Percentiles rank a stretch among this genome's conserved stretches.
These are phyloP conservation scores for Lagerstroemia speciosa DNA, from an alignment of 345 rosid species.

Conservation along the genomic window DNA sequence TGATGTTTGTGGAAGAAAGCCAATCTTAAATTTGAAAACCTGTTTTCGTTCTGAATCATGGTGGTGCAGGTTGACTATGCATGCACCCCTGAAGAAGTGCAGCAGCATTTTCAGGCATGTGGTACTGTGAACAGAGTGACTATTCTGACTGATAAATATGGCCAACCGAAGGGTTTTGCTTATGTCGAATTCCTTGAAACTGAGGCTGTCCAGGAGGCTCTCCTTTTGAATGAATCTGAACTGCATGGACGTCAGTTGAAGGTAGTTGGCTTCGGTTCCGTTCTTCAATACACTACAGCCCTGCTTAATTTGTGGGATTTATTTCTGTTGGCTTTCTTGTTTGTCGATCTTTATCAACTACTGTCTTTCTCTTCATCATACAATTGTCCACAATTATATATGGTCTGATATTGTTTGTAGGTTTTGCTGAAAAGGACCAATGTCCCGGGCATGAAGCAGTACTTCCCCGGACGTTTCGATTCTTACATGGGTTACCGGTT, in stretches of 20 bases:
- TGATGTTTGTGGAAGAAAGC: neutral
- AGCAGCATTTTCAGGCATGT: constrained; percentile 92
- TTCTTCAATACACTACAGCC: neutral
- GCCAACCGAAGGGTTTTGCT: constrained; percentile 97
- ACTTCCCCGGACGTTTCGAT: constrained; percentile 58
- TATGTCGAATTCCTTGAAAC: constrained; percentile 84
- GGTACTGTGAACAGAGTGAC: constrained; percentile 95
- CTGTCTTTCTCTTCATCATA: neutral
- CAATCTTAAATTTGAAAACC: neutral
- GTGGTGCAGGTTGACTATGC: constrained; percentile 76
- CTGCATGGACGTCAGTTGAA: constrained; percentile 92
- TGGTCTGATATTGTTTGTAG: constrained; percentile 19
- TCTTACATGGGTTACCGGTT: constrained; percentile 61
- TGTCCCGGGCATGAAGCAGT: constrained; percentile 94
- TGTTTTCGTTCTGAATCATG: constrained; percentile 1
- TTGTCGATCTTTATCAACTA: neutral
- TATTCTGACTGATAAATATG: constrained; percentile 83
- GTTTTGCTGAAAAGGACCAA: constrained; percentile 84
- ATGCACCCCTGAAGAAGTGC: constrained; percentile 98
- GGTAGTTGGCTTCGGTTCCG: constrained; percentile 22
- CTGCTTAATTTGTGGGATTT: neutral
- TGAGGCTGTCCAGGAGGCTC: constrained; percentile 85
- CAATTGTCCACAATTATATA: neutral
- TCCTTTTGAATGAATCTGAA: constrained; percentile 76
- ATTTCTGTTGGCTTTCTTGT: neutral